Percentiles rank a stretch among this genome's conserved stretches.
Conservation (phyloP, 2,329 filamentous ascomycete genomes). For the Colletotrichum lentis region DNA sequence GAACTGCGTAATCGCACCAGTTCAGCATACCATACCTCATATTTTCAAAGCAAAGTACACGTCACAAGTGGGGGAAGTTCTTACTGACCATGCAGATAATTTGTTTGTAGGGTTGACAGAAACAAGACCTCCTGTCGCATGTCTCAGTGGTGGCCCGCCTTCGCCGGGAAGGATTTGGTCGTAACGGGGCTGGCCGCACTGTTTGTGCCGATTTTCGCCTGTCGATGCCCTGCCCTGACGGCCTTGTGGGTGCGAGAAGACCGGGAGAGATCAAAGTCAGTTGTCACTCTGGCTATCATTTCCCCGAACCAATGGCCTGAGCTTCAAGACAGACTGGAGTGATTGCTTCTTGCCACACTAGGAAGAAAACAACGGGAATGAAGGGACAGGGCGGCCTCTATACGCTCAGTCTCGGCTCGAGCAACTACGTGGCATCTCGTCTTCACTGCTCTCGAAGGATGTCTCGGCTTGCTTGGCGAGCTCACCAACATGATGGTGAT, state of each 20-base stretch:
- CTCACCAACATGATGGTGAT: not conserved
- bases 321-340: slow-evolving; percentile 3
- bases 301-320: slow-evolving; percentile 16
- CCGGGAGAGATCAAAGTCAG: not conserved
- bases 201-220: not conserved
- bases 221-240: not conserved
- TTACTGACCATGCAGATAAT: not conserved
- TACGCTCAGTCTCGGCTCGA: not conserved
- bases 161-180: not conserved
- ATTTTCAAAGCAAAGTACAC: not conserved
- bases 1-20: no score
- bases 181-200: not conserved
- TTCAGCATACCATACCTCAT: not conserved
- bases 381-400: not conserved
- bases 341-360: not conserved
- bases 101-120: not conserved
- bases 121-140: not conserved
- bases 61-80: no score
- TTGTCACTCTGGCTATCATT: not conserved
- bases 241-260: not conserved
- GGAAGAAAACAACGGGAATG: not conserved
- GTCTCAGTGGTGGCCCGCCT: slow-evolving; percentile 6
- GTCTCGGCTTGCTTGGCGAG: not conserved
- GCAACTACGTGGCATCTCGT: not conserved
- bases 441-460: not conserved